Evolutionary conservation across 257 asterid species (phyloP).

Genomic region (Forsythia viridissima): DNA sequence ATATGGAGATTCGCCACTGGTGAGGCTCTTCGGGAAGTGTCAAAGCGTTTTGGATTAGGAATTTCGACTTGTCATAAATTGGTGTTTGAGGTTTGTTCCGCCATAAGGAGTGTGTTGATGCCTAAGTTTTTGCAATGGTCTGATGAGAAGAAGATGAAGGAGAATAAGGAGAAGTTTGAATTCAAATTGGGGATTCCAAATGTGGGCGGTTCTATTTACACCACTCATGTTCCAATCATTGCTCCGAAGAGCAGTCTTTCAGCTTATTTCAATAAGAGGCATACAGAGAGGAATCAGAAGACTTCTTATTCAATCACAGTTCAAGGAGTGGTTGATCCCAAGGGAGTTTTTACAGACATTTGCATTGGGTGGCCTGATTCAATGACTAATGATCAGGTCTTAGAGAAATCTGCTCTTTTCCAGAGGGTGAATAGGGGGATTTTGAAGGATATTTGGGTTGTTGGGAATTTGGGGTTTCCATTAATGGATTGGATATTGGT

Average conservation of each 20-base stretch:
- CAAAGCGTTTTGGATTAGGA: constrained; percentile 4
- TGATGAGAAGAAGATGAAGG: neutral
- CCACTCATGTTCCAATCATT: constrained; percentile 1
- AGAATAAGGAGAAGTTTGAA: neutral
- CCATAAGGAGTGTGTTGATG: constrained; percentile 3
- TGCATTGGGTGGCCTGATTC: constrained; percentile 12
- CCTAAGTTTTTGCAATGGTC: constrained; percentile 4
- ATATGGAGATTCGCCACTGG: constrained; percentile 15
- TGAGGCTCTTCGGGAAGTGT: constrained; percentile 5
- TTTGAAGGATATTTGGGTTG: constrained; percentile 4
- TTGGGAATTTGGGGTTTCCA: constrained; percentile 3
- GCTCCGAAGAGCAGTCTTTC: neutral
- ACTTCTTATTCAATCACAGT: neutral
- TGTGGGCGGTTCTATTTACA: constrained; percentile 4
- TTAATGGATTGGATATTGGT: constrained; percentile 7
- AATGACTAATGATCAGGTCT: neutral
- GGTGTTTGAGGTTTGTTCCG: neutral
- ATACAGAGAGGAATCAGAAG: neutral
- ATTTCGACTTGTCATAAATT: constrained; percentile 10
- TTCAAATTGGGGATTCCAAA: constrained; percentile 4
- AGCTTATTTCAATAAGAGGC: neutral
- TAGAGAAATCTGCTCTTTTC: constrained; percentile 5
- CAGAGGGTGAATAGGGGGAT: neutral
- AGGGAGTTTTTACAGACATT: constrained; percentile 4
- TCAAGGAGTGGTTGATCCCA: neutral